Evolutionary conservation across 1,284 basidiomycete genomes (phyloP).

Genomic region (Cystobasidiaceae sp.): DNA sequence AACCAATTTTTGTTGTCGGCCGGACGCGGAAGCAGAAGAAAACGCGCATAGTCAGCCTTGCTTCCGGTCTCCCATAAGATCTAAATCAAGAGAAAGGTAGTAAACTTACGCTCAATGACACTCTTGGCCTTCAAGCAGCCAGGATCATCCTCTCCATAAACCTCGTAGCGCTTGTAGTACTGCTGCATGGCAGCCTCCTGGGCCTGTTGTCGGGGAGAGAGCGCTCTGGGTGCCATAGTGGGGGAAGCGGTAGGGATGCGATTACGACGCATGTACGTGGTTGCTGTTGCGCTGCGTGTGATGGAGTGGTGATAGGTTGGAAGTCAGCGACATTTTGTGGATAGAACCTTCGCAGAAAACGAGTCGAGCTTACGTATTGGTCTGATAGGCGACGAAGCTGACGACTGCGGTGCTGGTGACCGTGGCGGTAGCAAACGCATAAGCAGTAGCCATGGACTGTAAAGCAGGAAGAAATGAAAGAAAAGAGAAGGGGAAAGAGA

Average conservation of each 20-base stretch:
- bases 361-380: not conserved
- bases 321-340: no score
- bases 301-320: not conserved
- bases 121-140: constrained; percentile 6
- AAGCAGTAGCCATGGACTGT: constrained; percentile 4
- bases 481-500: no score
- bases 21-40: no score
- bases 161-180: not conserved
- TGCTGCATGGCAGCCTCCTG: not conserved
- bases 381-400: constrained; percentile 5
- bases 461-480: no score
- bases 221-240: not conserved
- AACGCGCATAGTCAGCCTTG: not conserved
- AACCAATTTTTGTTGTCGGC: no score
- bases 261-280: constrained; percentile 3
- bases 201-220: not conserved
- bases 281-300: not conserved
- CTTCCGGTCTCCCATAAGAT: no score
- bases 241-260: constrained; percentile 8
- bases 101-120: not conserved
- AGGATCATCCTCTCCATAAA: constrained; percentile 11
- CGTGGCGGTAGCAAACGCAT: constrained; percentile 1
- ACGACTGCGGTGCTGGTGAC: constrained; percentile 1
- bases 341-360: not conserved
- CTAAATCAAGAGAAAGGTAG: not conserved